Conservation (phyloP, 116 monocot genomes). For the Iris pallida region DNA sequence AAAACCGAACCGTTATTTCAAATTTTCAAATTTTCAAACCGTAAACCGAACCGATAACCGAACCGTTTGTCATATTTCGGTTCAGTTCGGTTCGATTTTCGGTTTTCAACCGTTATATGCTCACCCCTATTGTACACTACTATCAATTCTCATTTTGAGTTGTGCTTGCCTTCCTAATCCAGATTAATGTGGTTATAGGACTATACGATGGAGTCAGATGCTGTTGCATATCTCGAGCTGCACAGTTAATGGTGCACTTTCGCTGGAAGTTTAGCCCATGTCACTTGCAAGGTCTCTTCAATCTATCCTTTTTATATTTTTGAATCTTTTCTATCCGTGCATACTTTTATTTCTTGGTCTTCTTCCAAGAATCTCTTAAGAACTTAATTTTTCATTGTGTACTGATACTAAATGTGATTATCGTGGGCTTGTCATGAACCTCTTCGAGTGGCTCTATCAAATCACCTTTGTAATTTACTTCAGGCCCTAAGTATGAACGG, state of each 20-base stretch:
- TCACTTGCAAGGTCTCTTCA: conserved; percentile 77
- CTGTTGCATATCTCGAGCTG: conserved; percentile 52
- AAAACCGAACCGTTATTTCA: no score
- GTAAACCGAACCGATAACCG: no score
- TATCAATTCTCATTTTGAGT: not conserved
- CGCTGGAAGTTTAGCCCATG: conserved; percentile 93
- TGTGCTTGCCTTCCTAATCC: not conserved
- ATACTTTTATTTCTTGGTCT: not conserved
- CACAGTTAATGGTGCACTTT: conserved; percentile 83
- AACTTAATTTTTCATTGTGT: not conserved
- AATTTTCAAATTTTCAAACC: no score
- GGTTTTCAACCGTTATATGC: no score
- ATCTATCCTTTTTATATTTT: conserved; percentile 6
- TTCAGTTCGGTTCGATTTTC: no score
- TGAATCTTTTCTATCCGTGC: not conserved
- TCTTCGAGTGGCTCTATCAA: conserved; percentile 66
- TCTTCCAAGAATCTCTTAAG: not conserved
- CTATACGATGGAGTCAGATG: conserved; percentile 80
- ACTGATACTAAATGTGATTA: not conserved
- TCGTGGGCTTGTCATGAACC: conserved; percentile 43
- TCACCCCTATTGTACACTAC: not conserved
- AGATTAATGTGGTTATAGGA: conserved; percentile 33
- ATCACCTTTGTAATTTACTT: conserved; percentile 56
- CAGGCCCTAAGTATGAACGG: conserved; percentile 37
- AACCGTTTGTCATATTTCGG: no score